Conservation (phyloP, 2,329 filamentous ascomycete species). For the Colletotrichum sp. region DNA sequence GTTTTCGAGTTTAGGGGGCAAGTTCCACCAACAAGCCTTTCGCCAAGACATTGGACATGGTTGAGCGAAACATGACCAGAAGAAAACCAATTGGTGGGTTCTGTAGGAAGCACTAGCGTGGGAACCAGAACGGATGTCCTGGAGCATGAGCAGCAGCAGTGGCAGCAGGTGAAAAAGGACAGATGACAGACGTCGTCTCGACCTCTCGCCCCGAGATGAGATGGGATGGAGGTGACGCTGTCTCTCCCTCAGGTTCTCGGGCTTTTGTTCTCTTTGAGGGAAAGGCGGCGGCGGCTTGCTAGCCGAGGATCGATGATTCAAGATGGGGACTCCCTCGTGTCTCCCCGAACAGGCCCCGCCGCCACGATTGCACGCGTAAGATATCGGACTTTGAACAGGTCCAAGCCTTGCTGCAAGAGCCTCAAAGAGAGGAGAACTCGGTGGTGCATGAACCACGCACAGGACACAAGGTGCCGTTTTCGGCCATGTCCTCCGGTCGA, state of each 20-base stretch:
- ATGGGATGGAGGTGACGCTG: neutral
- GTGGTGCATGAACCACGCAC: constrained; percentile 3
- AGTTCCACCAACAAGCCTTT: constrained; percentile 10
- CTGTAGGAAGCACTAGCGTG: neutral
- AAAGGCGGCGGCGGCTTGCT: neutral
- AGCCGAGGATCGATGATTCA: neutral
- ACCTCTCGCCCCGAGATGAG: constrained; percentile 4
- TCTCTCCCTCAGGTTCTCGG: neutral
- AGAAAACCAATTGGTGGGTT: constrained; percentile 13
- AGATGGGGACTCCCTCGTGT: neutral
- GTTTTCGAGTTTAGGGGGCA: constrained; percentile 7
- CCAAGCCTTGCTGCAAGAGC: constrained; percentile 10
- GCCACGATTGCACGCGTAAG: constrained; percentile 8
- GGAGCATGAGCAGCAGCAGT: neutral
- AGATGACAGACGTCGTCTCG: neutral
- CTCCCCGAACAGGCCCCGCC: neutral
- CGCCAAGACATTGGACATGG: constrained; percentile 8
- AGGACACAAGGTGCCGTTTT: neutral
- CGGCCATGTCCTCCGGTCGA: neutral
- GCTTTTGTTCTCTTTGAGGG: neutral
- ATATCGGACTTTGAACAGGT: neutral
- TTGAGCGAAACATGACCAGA: constrained; percentile 3
- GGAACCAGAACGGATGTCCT: neutral
- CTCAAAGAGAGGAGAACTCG: neutral
- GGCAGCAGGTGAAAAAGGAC: neutral